phyloP scores from a whole-genome alignment of 176 grass and related monocot species.

The Cenchrus purpureus region DNA sequence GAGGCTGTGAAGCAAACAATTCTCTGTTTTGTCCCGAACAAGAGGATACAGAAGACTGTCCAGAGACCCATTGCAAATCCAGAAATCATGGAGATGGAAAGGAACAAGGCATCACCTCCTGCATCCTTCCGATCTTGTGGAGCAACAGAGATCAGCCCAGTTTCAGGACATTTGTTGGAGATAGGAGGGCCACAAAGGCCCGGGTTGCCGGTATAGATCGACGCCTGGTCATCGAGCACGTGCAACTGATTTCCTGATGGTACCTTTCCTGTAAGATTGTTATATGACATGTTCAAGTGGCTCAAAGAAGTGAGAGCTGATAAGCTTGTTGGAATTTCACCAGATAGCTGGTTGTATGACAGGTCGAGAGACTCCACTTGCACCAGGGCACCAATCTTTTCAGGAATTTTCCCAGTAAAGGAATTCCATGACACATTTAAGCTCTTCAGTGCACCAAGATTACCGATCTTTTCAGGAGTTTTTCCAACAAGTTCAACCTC shows the following conservation, averaged over 20 bases:
- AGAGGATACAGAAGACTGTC: background rate
- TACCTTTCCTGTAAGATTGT: conserved; percentile 32
- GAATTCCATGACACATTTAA: conserved; percentile 30
- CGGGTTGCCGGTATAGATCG: background rate
- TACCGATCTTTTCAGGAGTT: background rate
- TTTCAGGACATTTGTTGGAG: background rate
- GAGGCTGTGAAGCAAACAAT: background rate
- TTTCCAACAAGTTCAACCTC: too few species aligned
- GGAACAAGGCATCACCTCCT: background rate
- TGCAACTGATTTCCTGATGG: conserved; percentile 23
- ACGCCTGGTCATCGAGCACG: background rate
- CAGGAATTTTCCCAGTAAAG: background rate
- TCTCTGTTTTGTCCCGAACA: background rate
- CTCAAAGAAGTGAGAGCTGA: background rate
- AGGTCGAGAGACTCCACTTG: conserved; percentile 17
- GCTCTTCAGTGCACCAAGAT: background rate
- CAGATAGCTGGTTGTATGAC: background rate
- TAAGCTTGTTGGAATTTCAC: conserved; percentile 24
- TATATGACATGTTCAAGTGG: conserved; percentile 24
- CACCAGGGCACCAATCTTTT: background rate
- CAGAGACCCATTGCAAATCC: background rate
- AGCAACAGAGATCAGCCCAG: background rate
- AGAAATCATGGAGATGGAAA: background rate
- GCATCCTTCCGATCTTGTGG: background rate
- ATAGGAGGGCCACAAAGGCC: conserved; percentile 32